Base-by-base conservation (phyloP, 192 early-diverging fungal species). In the Coemansia sp. region DNA sequence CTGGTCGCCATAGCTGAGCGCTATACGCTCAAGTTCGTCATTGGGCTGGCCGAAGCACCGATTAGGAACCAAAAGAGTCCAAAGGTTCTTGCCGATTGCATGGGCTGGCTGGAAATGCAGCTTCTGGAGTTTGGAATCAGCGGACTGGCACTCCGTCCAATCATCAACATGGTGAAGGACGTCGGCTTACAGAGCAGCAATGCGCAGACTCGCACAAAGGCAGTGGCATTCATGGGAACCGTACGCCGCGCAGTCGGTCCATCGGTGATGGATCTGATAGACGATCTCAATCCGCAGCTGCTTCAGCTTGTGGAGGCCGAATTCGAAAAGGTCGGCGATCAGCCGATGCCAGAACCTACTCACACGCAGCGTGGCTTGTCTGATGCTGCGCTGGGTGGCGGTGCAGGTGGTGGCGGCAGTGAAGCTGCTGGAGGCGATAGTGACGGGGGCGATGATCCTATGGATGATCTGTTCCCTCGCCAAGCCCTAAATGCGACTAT, bases 111-210 rank as follows among this genome's bases (percentile, higher is more conserved):
- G 19, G 84, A 95, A 62, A 67, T 84, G 15, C 87, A 86, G 59
- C 57, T 98, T 44, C 78, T 92, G 54, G 97, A 98, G 41, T 99
- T 99, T 83, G 97, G 97, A 17, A 87, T 91, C 7, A 65, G 65
- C 1, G 94, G 94, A 0, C 65, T 99, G 17, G 75, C 86, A 50
- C 67, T 97, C 6, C 82, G 87, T 10, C 86, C 87, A 28, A 71
- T 99, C 15, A 87, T 96, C 55, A 92, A 91, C 10, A 92, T 95
- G 73, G 68, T 94, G 15, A 97, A 97, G 79, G 68, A 80, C 23
- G 67, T 64, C 7, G 82, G 86, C 0, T 69, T 99, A 57, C 74
- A 81, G n/a, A 97, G 92, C 76, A 89, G 89, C 58, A 95, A 93
- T 65, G 87, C 88, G 0, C 82, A 87, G 45, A 92, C 95, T 14